A percentile compares a stretch with the other conserved stretches of the same genome.
phyloP scores from a whole-genome alignment of 208 protist species.

The Leishmania lainsoni region DNA sequence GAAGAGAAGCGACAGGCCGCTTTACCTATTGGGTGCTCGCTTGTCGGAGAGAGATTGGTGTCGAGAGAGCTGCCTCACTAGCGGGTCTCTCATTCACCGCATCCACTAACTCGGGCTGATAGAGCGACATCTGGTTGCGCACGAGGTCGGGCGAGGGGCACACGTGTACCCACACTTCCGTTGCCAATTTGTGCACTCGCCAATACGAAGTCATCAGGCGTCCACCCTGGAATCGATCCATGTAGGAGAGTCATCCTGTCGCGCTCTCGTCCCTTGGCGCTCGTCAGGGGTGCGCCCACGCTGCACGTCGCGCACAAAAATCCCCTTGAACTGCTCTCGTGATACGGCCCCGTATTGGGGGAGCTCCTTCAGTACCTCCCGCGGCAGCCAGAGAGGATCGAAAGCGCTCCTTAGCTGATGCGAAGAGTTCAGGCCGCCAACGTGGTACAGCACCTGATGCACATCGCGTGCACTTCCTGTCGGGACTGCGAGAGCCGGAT shows the following conservation, averaged over 20 bases:
- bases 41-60: not conserved
- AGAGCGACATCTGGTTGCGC: conserved; percentile 39
- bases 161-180: conserved; percentile 45
- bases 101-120: conserved; percentile 23
- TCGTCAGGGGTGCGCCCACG: conserved; percentile 29
- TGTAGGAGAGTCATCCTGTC: conserved; percentile 48
- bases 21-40: not conserved
- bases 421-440: conserved; percentile 53
- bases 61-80: not conserved
- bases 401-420: conserved; percentile 42
- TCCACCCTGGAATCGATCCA: conserved; percentile 58
- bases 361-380: conserved; percentile 39
- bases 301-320: conserved; percentile 51
- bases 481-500: not conserved
- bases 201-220: conserved; percentile 42
- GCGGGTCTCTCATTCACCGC: not conserved
- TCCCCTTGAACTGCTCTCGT: conserved; percentile 54
- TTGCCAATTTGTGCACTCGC: conserved; percentile 46
- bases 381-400: conserved; percentile 46
- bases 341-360: conserved; percentile 52
- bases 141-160: conserved; percentile 51
- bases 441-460: conserved; percentile 41
- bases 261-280: conserved; percentile 17
- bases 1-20: conserved; percentile 12
- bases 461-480: not conserved